phyloP scores from a whole-genome alignment of 176 grass and related monocot species.

The Hsuehochloa calcarea region DNA sequence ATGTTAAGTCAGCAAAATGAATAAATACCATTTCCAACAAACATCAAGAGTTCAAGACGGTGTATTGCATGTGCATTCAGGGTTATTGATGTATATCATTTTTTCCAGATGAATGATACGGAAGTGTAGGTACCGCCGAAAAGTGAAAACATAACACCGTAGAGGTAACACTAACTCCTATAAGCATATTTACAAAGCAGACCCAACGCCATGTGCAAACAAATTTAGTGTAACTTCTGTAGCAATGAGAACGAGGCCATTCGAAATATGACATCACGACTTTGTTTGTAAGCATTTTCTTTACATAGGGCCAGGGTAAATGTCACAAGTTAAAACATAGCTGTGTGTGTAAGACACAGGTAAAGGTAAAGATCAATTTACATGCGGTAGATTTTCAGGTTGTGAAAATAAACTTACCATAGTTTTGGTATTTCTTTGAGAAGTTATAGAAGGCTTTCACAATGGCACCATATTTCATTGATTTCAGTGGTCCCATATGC shows the following conservation, averaged over 20 bases:
- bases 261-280: neutral
- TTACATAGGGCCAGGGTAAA: neutral
- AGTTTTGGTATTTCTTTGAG: conserved; percentile 91
- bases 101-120: neutral
- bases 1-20: conserved; percentile 1
- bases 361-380: neutral
- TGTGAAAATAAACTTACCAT: conserved; percentile 47
- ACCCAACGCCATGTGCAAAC: neutral
- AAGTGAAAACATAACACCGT: neutral
- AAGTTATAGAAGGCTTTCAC: conserved; percentile 82
- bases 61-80: neutral
- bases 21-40: neutral
- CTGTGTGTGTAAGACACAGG: neutral
- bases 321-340: neutral
- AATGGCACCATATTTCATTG: conserved; percentile 65
- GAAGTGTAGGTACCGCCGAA: neutral
- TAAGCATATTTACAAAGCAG: neutral
- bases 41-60: neutral
- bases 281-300: neutral
- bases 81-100: neutral
- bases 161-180: neutral
- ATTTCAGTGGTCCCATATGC: conserved; percentile 84
- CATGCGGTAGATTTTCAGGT: neutral
- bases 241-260: neutral
- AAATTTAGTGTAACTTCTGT: neutral